These are phyloP conservation scores for Seiridium cupressi DNA, from an alignment of 2,329 filamentous ascomycete species.

Conservation along the genomic window DNA sequence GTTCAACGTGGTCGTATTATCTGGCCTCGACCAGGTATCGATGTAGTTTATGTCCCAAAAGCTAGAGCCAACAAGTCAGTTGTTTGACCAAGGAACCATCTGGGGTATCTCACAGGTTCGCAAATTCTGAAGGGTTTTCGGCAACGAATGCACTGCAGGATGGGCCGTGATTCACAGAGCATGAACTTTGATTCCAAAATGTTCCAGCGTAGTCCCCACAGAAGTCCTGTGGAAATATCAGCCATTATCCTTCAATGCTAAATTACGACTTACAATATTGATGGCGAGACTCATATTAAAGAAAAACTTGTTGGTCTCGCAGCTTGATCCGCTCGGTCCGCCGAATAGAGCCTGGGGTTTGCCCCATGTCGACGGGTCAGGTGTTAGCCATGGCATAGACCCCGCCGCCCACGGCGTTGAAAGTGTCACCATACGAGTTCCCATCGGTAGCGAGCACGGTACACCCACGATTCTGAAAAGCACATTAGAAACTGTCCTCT, in stretches of 20 bases:
- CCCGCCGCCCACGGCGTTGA: slow-evolving; percentile 66
- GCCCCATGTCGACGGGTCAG: slow-evolving; percentile 67
- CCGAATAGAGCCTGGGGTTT: slow-evolving; percentile 69
- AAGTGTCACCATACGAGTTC: slow-evolving; percentile 57
- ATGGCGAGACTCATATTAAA: slow-evolving; percentile 69
- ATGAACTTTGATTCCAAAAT: slow-evolving; percentile 41
- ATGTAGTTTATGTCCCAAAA: slow-evolving; percentile 57
- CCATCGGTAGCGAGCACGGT: slow-evolving; percentile 42
- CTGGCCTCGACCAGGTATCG: slow-evolving; percentile 38
- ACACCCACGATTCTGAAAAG: slow-evolving; percentile 42
- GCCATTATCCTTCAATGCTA: neutral
- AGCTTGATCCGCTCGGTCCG: slow-evolving; percentile 45
- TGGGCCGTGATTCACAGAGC: slow-evolving; percentile 29
- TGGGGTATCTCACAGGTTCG: slow-evolving; percentile 28
- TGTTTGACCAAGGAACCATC: no score
- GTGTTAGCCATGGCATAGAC: slow-evolving; percentile 64
- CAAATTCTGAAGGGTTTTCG: slow-evolving; percentile 40
- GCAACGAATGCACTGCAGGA: slow-evolving; percentile 48
- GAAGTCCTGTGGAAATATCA: slow-evolving; percentile 49
- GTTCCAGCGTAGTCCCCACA: slow-evolving; percentile 72
- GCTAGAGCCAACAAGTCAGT: slow-evolving; percentile 16
- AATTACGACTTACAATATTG: slow-evolving; percentile 50
- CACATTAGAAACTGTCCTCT: neutral
- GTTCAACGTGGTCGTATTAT: neutral
- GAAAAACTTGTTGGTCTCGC: slow-evolving; percentile 67